Conservation (phyloP, 768 basidiomycete genomes). For the Termitomyces sp. region DNA sequence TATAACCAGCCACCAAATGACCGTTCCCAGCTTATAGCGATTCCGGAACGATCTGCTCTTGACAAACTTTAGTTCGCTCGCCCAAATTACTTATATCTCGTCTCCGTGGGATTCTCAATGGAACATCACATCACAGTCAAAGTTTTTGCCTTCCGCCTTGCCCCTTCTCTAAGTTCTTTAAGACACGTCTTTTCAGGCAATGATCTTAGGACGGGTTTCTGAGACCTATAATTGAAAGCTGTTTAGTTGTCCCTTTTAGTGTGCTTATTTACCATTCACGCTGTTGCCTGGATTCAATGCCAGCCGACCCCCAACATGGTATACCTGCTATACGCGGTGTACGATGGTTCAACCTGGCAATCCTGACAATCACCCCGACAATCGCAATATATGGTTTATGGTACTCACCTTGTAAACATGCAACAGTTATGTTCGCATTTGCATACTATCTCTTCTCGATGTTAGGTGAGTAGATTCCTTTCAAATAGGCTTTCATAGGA, state of each 20-base stretch:
- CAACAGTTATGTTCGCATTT: conserved; percentile 58
- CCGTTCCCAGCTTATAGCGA: conserved; percentile 9
- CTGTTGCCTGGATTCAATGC: conserved; percentile 4
- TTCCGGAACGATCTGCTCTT: conserved; percentile 15
- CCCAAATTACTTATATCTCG: conserved; percentile 6
- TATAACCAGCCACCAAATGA: conserved; percentile 11
- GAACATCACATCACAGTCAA: conserved; percentile 6
- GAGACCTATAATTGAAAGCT: not conserved
- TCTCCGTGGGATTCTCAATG: conserved; percentile 9
- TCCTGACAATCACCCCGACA: conserved; percentile 66
- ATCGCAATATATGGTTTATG: conserved; percentile 67
- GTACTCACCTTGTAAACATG: conserved; percentile 33
- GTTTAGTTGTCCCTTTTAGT: not conserved
- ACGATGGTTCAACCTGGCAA: conserved; percentile 73
- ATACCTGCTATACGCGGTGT: conserved; percentile 52
- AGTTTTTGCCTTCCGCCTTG: not conserved
- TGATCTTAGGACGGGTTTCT: not conserved
- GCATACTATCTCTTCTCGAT: conserved; percentile 86
- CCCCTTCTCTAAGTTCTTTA: not conserved
- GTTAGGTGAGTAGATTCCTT: conserved; percentile 47
- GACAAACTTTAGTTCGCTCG: conserved; percentile 16
- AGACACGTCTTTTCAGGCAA: conserved; percentile 1
- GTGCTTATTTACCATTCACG: not conserved
- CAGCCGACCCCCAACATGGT: conserved; percentile 14
- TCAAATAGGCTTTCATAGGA: conserved; percentile 9